Evolutionary conservation across 345 rosid genomes (phyloP).

Genomic region (Triadica sebifera): DNA sequence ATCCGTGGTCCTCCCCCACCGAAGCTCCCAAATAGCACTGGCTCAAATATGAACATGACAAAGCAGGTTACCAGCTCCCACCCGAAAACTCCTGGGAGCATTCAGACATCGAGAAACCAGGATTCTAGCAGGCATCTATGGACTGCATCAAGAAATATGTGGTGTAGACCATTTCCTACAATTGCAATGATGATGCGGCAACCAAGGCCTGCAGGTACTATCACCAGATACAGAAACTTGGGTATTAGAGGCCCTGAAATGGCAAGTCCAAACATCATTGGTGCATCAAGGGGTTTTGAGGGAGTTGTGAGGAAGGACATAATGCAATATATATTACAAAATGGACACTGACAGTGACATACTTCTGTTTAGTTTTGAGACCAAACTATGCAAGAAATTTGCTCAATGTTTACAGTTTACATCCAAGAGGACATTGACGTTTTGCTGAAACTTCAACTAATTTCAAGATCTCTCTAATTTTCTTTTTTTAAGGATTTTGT

Average conservation of each 20-base stretch:
- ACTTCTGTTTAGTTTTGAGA: not conserved
- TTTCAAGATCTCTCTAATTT: not conserved
- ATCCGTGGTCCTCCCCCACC: constrained; percentile 46
- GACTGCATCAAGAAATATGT: constrained; percentile 40
- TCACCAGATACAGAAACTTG: constrained; percentile 61
- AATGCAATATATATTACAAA: constrained; percentile 58
- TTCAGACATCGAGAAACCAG: constrained; percentile 35
- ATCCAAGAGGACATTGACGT: not conserved
- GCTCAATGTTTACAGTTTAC: not conserved
- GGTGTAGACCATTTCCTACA: constrained; percentile 57
- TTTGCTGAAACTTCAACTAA: not conserved
- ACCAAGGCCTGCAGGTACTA: constrained; percentile 45
- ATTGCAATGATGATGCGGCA: constrained; percentile 62
- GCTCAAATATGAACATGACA: constrained; percentile 35
- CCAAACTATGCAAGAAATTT: not conserved
- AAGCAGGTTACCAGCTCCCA: constrained; percentile 41
- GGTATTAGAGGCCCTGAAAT: constrained; percentile 22
- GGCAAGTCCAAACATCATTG: constrained; percentile 21
- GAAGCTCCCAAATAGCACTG: constrained; percentile 26
- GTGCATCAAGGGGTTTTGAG: constrained; percentile 28
- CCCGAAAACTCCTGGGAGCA: constrained; percentile 38
- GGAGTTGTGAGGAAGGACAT: constrained; percentile 68
- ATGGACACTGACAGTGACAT: constrained; percentile 21
- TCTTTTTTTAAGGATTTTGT: not conserved
- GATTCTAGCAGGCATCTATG: constrained; percentile 58